These are phyloP conservation scores for Nicotiana undulata DNA, from an alignment of 257 asterid genomes.

Conservation along the genomic window DNA sequence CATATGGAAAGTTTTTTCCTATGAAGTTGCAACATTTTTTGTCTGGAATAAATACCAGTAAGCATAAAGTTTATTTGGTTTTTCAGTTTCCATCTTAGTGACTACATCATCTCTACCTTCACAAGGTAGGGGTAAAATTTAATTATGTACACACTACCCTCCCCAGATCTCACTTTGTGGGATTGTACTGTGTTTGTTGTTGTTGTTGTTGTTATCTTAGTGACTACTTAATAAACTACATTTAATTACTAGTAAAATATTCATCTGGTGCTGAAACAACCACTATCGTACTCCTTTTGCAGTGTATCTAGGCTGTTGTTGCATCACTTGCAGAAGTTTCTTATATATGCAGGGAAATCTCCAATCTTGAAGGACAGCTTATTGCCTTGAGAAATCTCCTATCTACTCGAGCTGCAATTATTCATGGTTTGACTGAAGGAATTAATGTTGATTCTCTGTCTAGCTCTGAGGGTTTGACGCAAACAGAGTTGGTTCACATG, in stretches of 20 bases:
- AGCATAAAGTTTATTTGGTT: too few relatives aligned
- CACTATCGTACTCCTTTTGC: conserved; percentile 9
- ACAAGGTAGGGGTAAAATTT: too few relatives aligned
- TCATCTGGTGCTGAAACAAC: neutral
- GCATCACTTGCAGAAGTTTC: conserved; percentile 6
- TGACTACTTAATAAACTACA: neutral
- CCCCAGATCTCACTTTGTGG: too few relatives aligned
- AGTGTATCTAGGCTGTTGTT: conserved; percentile 11
- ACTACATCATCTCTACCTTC: too few relatives aligned
- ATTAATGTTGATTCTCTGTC: conserved; percentile 46
- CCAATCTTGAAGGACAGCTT: conserved; percentile 93
- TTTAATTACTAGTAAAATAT: neutral
- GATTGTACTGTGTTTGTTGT: too few relatives aligned
- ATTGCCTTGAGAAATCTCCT: conserved; percentile 65
- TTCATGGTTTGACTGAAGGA: conserved; percentile 72
- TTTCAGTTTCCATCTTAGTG: too few relatives aligned
- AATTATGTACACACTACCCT: too few relatives aligned
- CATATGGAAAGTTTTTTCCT: neutral
- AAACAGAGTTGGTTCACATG: conserved; percentile 62
- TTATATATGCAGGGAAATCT: conserved; percentile 57
- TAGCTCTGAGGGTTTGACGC: conserved; percentile 24
- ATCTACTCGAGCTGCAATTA: conserved; percentile 55
- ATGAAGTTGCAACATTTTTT: neutral
- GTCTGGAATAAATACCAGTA: neutral
- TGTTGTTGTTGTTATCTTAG: neutral